Evolutionary conservation across 768 basidiomycete genomes (phyloP).

Genomic region (Lactarius psammicola): DNA sequence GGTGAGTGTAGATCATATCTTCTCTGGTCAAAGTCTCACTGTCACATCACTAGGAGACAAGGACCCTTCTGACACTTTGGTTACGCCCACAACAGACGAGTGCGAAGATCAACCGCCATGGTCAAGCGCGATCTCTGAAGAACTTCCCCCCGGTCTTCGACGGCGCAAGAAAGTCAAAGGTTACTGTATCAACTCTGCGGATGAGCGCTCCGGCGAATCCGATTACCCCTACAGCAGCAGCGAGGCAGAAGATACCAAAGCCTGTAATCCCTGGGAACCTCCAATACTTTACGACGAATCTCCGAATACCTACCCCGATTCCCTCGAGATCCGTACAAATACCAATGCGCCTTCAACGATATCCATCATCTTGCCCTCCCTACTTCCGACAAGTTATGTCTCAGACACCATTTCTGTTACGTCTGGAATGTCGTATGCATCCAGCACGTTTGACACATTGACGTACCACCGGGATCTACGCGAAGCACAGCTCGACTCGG

Average conservation of each 20-base stretch:
- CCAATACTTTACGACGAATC: slow-evolving; percentile 18
- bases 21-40: background rate
- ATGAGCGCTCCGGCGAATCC: slow-evolving; percentile 36
- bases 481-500: slow-evolving; percentile 44
- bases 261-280: slow-evolving; percentile 17
- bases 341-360: slow-evolving; percentile 1
- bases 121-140: slow-evolving; percentile 19
- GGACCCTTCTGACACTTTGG: slow-evolving; percentile 25
- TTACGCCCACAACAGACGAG: slow-evolving; percentile 20
- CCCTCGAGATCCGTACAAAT: slow-evolving; percentile 24
- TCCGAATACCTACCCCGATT: slow-evolving; percentile 6
- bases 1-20: background rate
- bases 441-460: slow-evolving; percentile 48
- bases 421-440: slow-evolving; percentile 34
- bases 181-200: slow-evolving; percentile 22
- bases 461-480: slow-evolving; percentile 58
- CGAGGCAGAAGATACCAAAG: slow-evolving; percentile 30
- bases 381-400: slow-evolving; percentile 19
- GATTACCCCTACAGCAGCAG: slow-evolving; percentile 39
- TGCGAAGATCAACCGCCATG: slow-evolving; percentile 11
- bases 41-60: background rate
- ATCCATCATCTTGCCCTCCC: slow-evolving; percentile 25
- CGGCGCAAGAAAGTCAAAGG: slow-evolving; percentile 20
- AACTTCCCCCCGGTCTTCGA: slow-evolving; percentile 19
- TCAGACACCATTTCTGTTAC: slow-evolving; percentile 41